Evolutionary conservation across 2,329 filamentous ascomycete species (phyloP), one percentile per base, ranked within the genome.

Genomic region (Colletotrichum orchidophilum): DNA sequence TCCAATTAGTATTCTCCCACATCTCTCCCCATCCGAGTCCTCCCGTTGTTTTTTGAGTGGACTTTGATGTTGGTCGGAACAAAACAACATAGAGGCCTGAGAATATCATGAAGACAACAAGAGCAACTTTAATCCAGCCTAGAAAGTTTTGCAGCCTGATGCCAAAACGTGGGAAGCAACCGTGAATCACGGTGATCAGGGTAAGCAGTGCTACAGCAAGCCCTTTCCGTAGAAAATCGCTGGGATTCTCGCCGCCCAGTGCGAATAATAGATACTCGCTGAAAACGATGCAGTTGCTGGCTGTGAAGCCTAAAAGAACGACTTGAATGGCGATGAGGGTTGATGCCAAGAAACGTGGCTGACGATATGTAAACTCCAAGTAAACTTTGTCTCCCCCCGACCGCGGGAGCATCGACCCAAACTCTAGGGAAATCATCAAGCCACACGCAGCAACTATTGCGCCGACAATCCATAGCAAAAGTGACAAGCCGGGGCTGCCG

Each of bases 361-460:
- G 83, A 2, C 87, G 86, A 77, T 92, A 93, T 0, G 90, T 90
- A 77, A 91, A 92, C 78, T 94, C 91, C 54, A 94, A 86, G 76
- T 93, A 93, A 7, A 93, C 90, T 79, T 93, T 94, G 29, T 88
- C 84, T 27, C 91, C 92, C 7, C 92, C 92, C 0, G 89, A 92
- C 0, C 91, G 85, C 18, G 92, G 92, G 15, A 94, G 81, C 91
- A 93, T 93, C 75, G 87, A 91, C 0, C 92, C 92, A 75, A 89
- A 92, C 76, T 94, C 92, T 60, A 94, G 84, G 7, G 86, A 87
- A 0, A 93, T 85, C 3, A 86, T 86, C 3, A 93, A 81, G 0
- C 89, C 90, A 62, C 87, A 91, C 8, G 86, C 90, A 0, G 90
- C 87, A 8, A 93, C 82, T 1, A 90, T 74, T 0, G 90, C 89